A percentile compares a stretch with the other conserved stretches of the same genome.
phyloP scores from a whole-genome alignment of 192 early-diverging fungal genomes.

The Thoreauomyces humboldtii region DNA sequence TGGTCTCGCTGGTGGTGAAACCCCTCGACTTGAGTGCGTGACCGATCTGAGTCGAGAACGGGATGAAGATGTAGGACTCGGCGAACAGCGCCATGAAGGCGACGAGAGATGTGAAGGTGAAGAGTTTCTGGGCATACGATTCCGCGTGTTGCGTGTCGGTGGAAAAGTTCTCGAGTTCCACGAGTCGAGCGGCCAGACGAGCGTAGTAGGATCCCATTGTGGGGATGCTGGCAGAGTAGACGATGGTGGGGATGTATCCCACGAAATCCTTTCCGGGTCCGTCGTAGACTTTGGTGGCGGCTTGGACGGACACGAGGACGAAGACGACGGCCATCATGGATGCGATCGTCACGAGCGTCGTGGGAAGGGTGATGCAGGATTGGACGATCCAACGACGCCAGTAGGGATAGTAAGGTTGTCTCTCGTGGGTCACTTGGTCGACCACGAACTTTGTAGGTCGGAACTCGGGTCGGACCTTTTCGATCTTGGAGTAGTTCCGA shows the following conservation, averaged over 20 bases:
- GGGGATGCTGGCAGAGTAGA: slow-evolving; percentile 75
- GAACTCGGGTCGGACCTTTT: slow-evolving; percentile 68
- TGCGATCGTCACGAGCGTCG: slow-evolving; percentile 57
- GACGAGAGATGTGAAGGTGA: slow-evolving; percentile 80
- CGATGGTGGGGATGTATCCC: slow-evolving; percentile 66
- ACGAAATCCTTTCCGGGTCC: slow-evolving; percentile 64
- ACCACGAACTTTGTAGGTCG: slow-evolving; percentile 51
- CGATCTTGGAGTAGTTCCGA: slow-evolving; percentile 54
- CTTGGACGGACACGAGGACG: slow-evolving; percentile 60
- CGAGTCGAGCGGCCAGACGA: slow-evolving; percentile 58
- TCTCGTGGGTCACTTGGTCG: slow-evolving; percentile 76
- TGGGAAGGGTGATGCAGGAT: slow-evolving; percentile 30
- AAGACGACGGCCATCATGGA: slow-evolving; percentile 56
- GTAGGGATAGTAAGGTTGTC: slow-evolving; percentile 65
- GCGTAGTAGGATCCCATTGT: slow-evolving; percentile 66
- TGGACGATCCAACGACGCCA: slow-evolving; percentile 62
- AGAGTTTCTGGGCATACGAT: slow-evolving; percentile 78
- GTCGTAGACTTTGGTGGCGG: slow-evolving; percentile 76
- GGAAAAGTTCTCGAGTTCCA: slow-evolving; percentile 81
- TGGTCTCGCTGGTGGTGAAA: background rate
- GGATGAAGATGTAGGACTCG: slow-evolving; percentile 87
- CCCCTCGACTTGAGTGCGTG: slow-evolving; percentile 40
- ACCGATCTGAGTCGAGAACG: slow-evolving; percentile 69
- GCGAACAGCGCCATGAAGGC: slow-evolving; percentile 82
- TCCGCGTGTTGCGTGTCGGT: slow-evolving; percentile 68